These are phyloP conservation scores for Trichoderma virens DNA, from an alignment of 495 filamentous ascomycete genomes.

Conservation along the genomic window DNA sequence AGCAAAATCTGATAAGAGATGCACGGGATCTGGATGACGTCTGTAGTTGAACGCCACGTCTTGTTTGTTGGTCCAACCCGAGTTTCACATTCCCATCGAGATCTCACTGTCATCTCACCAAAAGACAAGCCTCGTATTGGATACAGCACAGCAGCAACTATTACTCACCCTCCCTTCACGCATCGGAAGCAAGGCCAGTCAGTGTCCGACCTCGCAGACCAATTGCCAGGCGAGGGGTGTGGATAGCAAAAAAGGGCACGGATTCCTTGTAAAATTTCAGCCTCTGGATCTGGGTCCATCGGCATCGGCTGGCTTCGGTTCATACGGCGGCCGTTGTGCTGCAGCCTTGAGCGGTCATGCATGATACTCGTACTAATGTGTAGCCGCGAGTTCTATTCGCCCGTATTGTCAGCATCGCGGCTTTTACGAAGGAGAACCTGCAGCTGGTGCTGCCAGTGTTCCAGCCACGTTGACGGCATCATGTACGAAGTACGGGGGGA, in stretches of 20 bases:
- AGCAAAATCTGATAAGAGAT: neutral
- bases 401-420: conserved; percentile 1
- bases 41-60: too few relatives aligned
- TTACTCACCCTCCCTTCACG: neutral
- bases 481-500: too few relatives aligned
- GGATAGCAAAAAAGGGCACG: neutral
- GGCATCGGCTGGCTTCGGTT: conserved; percentile 2
- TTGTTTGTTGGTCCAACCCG: too few relatives aligned
- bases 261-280: neutral
- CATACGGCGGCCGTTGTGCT: neutral
- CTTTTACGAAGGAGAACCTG: neutral
- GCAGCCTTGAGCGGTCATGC: neutral
- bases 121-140: too few relatives aligned
- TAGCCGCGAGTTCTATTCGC: neutral
- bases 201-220: neutral
- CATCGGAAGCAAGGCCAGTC: neutral
- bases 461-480: too few relatives aligned
- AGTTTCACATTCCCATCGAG: too few relatives aligned
- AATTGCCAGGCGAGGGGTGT: neutral
- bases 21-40: too few relatives aligned
- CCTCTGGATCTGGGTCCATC: neutral
- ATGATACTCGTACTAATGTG: too few relatives aligned
- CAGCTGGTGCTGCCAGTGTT: too few relatives aligned
- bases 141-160: too few relatives aligned
- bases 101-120: too few relatives aligned